A percentile compares a stretch with the other conserved stretches of the same genome.
phyloP scores from a whole-genome alignment of 495 filamentous ascomycete genomes.

The Xylaria bambusicola region DNA sequence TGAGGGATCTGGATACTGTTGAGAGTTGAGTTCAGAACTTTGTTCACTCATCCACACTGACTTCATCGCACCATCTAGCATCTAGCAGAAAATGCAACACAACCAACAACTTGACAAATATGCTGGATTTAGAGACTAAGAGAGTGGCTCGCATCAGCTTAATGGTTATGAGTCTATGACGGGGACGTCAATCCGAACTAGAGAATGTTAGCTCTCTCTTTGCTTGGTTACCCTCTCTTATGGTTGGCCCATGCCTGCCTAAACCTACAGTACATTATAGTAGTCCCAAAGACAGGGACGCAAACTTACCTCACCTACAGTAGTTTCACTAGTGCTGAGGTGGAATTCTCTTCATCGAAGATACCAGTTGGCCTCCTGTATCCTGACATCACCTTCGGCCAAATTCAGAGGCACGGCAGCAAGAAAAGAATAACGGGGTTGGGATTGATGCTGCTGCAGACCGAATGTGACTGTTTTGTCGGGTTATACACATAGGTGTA shows the following conservation, averaged over 20 bases:
- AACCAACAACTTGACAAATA: too few species aligned
- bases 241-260: neutral
- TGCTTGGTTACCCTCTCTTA: too few species aligned
- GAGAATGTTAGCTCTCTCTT: too few species aligned
- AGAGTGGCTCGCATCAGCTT: too few species aligned
- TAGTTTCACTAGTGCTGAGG: neutral
- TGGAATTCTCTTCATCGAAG: neutral
- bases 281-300: neutral
- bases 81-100: too few species aligned
- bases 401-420: neutral
- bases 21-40: too few species aligned
- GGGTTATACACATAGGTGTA: neutral
- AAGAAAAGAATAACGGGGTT: neutral
- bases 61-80: too few species aligned
- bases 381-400: constrained; percentile 13
- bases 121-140: too few species aligned
- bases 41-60: too few species aligned
- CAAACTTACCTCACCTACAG: neutral
- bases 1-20: too few species aligned
- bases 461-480: neutral
- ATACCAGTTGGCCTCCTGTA: neutral
- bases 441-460: neutral
- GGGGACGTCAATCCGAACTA: too few species aligned
- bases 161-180: too few species aligned
- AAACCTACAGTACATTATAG: neutral